These are phyloP conservation scores for Chalaropsis ovoidea DNA, from an alignment of 2,329 filamentous ascomycete species.

Conservation along the genomic window DNA sequence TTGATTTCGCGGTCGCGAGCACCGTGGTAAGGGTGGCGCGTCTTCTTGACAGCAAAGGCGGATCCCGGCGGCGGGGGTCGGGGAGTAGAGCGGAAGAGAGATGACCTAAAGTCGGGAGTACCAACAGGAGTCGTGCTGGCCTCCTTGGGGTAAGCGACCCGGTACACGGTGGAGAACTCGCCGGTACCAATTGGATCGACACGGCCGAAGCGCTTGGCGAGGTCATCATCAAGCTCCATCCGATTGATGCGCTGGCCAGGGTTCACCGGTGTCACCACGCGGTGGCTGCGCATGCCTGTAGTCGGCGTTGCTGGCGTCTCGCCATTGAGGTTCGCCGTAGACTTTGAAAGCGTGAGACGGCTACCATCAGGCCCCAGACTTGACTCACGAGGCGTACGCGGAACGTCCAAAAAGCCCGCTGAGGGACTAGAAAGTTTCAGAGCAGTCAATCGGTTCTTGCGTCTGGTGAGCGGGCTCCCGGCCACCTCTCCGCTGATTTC, in stretches of 20 bases:
- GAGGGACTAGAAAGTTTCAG: conserved; percentile 20
- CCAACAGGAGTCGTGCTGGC: conserved; percentile 21
- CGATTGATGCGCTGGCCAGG: conserved; percentile 49
- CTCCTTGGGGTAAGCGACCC: conserved; percentile 46
- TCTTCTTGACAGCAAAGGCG: conserved; percentile 90
- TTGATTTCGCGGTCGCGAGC: conserved; percentile 71
- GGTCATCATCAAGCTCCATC: conserved; percentile 59
- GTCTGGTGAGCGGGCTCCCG: conserved; percentile 20
- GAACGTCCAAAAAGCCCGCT: conserved; percentile 31
- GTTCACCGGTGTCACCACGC: conserved; percentile 58
- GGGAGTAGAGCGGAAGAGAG: conserved; percentile 40
- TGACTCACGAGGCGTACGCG: conserved; percentile 68
- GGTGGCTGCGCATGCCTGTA: conserved; percentile 34
- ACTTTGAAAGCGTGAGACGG: conserved; percentile 68
- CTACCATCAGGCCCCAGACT: conserved; percentile 71
- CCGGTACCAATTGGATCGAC: conserved; percentile 74
- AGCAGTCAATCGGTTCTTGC: conserved; percentile 21
- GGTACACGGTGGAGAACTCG: conserved; percentile 88
- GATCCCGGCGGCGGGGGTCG: conserved; percentile 45
- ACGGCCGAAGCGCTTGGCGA: conserved; percentile 67
- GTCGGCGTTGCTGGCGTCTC: conserved; percentile 72
- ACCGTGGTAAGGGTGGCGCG: conserved; percentile 68
- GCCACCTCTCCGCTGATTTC: conserved; percentile 16
- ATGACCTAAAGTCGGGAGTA: conserved; percentile 30
- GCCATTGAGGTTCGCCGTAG: conserved; percentile 28